Conservation (phyloP, 2,329 filamentous ascomycete species). For the Paraphaeosphaeria sporulosa region DNA sequence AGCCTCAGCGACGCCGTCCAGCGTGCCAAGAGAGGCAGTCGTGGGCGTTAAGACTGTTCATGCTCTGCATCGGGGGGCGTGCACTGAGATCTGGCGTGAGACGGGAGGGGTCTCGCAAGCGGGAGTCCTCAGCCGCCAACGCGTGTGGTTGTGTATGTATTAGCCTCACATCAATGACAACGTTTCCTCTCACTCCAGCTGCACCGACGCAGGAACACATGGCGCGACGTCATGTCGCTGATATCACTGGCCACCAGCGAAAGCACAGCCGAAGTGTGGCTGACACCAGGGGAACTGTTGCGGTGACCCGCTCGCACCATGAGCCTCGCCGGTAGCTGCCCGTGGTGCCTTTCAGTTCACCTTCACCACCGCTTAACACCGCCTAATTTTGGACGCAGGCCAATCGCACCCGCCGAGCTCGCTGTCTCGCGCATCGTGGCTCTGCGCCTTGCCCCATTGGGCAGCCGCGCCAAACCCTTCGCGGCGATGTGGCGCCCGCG, state of each 20-base stretch:
- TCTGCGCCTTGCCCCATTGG: constrained; percentile 37
- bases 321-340: constrained; percentile 33
- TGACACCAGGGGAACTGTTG: constrained; percentile 30
- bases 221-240: constrained; percentile 42
- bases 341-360: constrained; percentile 33
- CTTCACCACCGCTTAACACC: constrained; percentile 44
- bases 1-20: constrained; percentile 39
- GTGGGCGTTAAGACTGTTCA: constrained; percentile 41
- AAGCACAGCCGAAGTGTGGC: constrained; percentile 49
- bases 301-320: constrained; percentile 36
- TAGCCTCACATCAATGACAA: constrained; percentile 42
- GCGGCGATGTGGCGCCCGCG: constrained; percentile 34
- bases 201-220: constrained; percentile 34
- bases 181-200: constrained; percentile 42
- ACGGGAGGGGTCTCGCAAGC: constrained; percentile 20
- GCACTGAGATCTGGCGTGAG: constrained; percentile 38
- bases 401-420: constrained; percentile 35
- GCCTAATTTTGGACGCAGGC: constrained; percentile 39
- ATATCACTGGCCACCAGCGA: constrained; percentile 41
- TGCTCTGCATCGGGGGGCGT: constrained; percentile 30
- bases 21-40: constrained; percentile 37
- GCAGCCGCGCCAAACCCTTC: constrained; percentile 30
- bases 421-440: constrained; percentile 28
- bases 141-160: constrained; percentile 42
- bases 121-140: constrained; percentile 40